Percentiles rank a stretch among this genome's conserved stretches.
Evolutionary conservation across 2,329 filamentous ascomycete genomes (phyloP).

Genomic region (Pyrenophora tritici-repentis): DNA sequence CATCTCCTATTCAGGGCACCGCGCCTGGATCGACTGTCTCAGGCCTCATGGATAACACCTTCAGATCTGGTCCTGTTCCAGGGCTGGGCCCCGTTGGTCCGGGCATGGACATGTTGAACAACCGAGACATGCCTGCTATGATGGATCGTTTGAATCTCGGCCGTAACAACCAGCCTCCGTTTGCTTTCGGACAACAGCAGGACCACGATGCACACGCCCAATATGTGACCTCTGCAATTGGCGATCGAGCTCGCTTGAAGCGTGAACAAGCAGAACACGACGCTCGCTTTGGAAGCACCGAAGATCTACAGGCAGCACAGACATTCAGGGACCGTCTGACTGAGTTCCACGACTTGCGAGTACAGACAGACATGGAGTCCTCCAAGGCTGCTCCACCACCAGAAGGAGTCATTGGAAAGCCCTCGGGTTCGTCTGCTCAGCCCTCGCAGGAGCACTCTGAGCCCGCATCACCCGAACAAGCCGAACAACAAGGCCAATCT

Average conservation of each 20-base stretch:
- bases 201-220: slow-evolving; percentile 56
- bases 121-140: slow-evolving; percentile 64
- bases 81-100: slow-evolving; percentile 53
- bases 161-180: slow-evolving; percentile 56
- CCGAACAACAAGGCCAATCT: slow-evolving; percentile 20
- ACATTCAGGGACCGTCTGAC: slow-evolving; percentile 70
- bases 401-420: slow-evolving; percentile 47
- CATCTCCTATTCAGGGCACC: slow-evolving; percentile 60
- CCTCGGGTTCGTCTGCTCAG: slow-evolving; percentile 27
- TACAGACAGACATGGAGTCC: slow-evolving; percentile 68
- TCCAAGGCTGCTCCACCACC: slow-evolving; percentile 31
- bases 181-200: slow-evolving; percentile 57
- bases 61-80: slow-evolving; percentile 46
- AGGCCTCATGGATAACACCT: slow-evolving; percentile 72
- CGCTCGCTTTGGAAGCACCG: slow-evolving; percentile 33
- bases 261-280: slow-evolving; percentile 65
- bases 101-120: slow-evolving; percentile 51
- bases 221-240: slow-evolving; percentile 64
- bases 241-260: slow-evolving; percentile 64
- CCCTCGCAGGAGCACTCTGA: slow-evolving; percentile 27
- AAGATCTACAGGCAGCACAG: slow-evolving; percentile 43
- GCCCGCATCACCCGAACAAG: slow-evolving; percentile 25
- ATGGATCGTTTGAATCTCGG: slow-evolving; percentile 69
- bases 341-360: slow-evolving; percentile 79
- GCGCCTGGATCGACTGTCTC: slow-evolving; percentile 55